Evolutionary conservation across 805 yeast species (phyloP).

Genomic region (Ogataea ganodermae): DNA sequence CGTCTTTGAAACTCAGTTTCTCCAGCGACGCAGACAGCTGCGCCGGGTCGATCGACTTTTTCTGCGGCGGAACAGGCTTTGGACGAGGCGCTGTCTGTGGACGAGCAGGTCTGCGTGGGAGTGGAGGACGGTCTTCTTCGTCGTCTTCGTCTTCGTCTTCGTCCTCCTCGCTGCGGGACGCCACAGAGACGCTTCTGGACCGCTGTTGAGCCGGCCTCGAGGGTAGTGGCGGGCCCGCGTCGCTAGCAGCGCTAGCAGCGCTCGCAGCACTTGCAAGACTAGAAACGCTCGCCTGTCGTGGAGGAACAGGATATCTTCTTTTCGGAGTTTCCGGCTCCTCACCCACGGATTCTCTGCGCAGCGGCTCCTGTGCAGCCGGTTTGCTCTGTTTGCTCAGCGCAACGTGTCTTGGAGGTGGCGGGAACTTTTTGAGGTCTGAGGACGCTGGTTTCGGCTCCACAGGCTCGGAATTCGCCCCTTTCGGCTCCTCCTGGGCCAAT

Average conservation of each 20-base stretch:
- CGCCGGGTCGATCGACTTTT: not conserved
- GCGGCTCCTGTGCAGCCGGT: slow-evolving; percentile 1
- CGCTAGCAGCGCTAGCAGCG: not conserved
- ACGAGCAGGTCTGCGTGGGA: slow-evolving; percentile 24
- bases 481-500: not conserved
- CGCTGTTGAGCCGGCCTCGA: slow-evolving; percentile 22
- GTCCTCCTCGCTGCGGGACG: not conserved
- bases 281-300: slow-evolving; percentile 6
- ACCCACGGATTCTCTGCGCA: not conserved
- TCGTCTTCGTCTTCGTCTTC: not conserved
- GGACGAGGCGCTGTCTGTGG: not conserved
- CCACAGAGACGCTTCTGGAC: not conserved
- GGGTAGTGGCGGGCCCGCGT: slow-evolving; percentile 7
- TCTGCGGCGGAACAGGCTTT: not conserved
- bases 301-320: slow-evolving; percentile 11
- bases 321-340: not conserved
- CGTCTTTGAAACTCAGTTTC: slow-evolving; percentile 10
- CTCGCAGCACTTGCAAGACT: not conserved
- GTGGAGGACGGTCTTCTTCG: slow-evolving; percentile 30
- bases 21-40: slow-evolving; percentile 10
- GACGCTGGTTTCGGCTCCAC: not conserved
- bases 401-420: slow-evolving; percentile 25
- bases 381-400: slow-evolving; percentile 13
- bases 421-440: slow-evolving; percentile 15
- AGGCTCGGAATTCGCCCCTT: not conserved